A percentile compares a stretch with the other conserved stretches of the same genome.
phyloP scores from a whole-genome alignment of 495 filamentous ascomycete genomes.

The Pseudomonodictys pantanalensis region DNA sequence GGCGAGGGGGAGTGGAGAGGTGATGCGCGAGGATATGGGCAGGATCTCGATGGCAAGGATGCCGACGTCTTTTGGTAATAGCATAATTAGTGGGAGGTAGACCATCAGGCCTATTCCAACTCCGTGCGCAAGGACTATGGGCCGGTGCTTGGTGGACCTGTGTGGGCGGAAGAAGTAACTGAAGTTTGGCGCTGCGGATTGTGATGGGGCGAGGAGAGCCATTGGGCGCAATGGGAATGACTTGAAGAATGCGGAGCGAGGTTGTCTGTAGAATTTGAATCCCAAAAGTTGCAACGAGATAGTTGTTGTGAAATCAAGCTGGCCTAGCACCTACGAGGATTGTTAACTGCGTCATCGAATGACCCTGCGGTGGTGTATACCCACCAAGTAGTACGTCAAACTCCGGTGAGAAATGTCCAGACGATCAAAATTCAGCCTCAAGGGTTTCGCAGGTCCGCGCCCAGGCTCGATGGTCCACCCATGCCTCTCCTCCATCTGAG shows the following conservation, averaged over 20 bases:
- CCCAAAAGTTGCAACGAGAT: slow-evolving; percentile 13
- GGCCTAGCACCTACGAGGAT: slow-evolving; percentile 17
- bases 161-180: slow-evolving; percentile 37
- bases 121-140: slow-evolving; percentile 37
- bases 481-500: background rate
- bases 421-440: slow-evolving; percentile 12
- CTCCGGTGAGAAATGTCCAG: background rate
- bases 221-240: slow-evolving; percentile 35
- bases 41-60: slow-evolving; percentile 36
- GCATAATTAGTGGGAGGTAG: slow-evolving; percentile 27
- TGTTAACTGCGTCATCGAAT: background rate
- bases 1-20: slow-evolving; percentile 23
- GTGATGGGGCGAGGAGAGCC: slow-evolving; percentile 12
- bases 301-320: slow-evolving; percentile 30
- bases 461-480: slow-evolving; percentile 7
- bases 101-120: slow-evolving; percentile 36
- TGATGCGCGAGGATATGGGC: slow-evolving; percentile 35
- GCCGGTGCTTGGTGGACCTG: slow-evolving; percentile 26
- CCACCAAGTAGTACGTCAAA: slow-evolving; percentile 11
- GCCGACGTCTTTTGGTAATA: slow-evolving; percentile 32
- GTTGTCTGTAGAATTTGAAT: slow-evolving; percentile 27
- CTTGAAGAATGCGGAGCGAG: background rate
- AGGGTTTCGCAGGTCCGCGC: slow-evolving; percentile 1
- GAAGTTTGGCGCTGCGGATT: slow-evolving; percentile 23
- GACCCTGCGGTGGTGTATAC: background rate